Conservation (phyloP, 2,329 filamentous ascomycete genomes). For the Coccinonectria pachysandricola region DNA sequence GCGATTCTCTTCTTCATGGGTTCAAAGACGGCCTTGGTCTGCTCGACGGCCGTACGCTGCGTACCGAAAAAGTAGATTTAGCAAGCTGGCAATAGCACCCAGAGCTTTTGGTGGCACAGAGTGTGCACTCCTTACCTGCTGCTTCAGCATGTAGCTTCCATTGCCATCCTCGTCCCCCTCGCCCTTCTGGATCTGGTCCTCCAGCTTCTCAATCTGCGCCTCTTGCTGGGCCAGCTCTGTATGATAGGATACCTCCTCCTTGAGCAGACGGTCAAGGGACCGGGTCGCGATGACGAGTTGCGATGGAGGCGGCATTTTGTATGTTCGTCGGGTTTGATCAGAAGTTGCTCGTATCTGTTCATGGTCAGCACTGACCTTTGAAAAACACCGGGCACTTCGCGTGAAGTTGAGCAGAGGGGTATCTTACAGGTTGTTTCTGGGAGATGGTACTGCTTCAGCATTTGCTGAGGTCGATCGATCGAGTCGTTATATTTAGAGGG, state of each 20-base stretch:
- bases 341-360: too few species aligned
- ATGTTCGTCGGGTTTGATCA: too few species aligned
- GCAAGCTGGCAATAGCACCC: too few species aligned
- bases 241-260: conserved; percentile 86
- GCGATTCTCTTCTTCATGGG: conserved; percentile 61
- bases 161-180: conserved; percentile 57
- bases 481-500: too few species aligned
- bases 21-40: conserved; percentile 77
- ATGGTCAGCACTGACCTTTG: too few species aligned
- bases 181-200: conserved; percentile 44
- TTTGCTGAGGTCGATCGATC: too few species aligned
- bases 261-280: conserved; percentile 73
- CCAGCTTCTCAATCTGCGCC: conserved; percentile 57
- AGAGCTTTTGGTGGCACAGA: too few species aligned
- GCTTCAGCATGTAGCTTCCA: conserved; percentile 66
- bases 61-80: too few species aligned
- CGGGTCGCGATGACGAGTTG: conserved; percentile 70
- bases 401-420: too few species aligned
- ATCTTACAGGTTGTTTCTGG: too few species aligned
- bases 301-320: conserved; percentile 71
- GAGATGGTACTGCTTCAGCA: too few species aligned
- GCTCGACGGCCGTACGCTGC: conserved; percentile 72
- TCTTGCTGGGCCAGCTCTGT: conserved; percentile 72
- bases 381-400: too few species aligned
- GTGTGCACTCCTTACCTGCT: conserved; percentile 75